Evolutionary conservation across 129 eudicot genomes (phyloP).

Genomic region (Scalesia atractyloides): DNA sequence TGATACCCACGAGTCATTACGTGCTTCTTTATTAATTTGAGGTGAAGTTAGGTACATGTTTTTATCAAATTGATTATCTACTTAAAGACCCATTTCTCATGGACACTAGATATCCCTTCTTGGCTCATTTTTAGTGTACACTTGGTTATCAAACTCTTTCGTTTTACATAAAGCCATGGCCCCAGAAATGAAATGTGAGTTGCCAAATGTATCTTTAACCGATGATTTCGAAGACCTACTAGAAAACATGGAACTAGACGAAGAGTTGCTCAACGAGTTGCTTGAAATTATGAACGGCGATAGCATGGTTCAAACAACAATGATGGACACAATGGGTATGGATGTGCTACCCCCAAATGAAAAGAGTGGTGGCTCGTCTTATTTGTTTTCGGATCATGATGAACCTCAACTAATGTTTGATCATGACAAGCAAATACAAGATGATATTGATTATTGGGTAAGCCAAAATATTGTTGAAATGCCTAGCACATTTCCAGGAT

Average conservation of each 20-base stretch:
- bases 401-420: slow-evolving; percentile 17
- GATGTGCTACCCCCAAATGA: slow-evolving; percentile 15
- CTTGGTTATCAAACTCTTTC: not conserved
- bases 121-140: slow-evolving; percentile 2
- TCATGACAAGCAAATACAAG: slow-evolving; percentile 30
- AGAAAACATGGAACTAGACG: slow-evolving; percentile 38
- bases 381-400: slow-evolving; percentile 11
- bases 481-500: slow-evolving; percentile 19
- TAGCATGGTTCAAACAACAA: slow-evolving; percentile 12
- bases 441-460: slow-evolving; percentile 36
- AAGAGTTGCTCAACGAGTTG: slow-evolving; percentile 27
- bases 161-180: slow-evolving; percentile 25
- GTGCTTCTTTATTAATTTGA: slow-evolving; percentile 18
- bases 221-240: slow-evolving; percentile 31
- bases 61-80: slow-evolving; percentile 26
- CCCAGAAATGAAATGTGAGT: slow-evolving; percentile 21
- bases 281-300: slow-evolving; percentile 30
- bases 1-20: slow-evolving; percentile 12
- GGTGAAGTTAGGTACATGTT: slow-evolving; percentile 32
- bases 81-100: slow-evolving; percentile 38
- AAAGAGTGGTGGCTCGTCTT: not conserved
- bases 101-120: slow-evolving; percentile 13
- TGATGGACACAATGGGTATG: slow-evolving; percentile 12
- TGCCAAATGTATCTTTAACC: slow-evolving; percentile 5
- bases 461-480: slow-evolving; percentile 20